These are phyloP conservation scores for Pecoramyces ruminantium DNA, from an alignment of 192 early-diverging fungal species.

Conservation along the genomic window DNA sequence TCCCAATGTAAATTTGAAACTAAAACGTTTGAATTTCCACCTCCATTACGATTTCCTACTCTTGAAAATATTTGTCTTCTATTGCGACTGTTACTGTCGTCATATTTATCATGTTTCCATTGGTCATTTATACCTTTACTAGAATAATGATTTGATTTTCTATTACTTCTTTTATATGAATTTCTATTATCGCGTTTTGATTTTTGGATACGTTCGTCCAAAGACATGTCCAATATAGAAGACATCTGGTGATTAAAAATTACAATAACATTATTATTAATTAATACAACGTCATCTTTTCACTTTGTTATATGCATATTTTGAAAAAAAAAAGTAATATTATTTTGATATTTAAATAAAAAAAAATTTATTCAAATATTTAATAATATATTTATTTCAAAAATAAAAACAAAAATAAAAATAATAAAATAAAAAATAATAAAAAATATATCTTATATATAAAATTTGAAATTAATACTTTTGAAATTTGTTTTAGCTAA, in stretches of 20 bases:
- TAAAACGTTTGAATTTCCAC: neutral
- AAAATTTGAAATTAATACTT: no score
- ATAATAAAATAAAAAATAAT: no score
- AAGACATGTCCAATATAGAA: neutral
- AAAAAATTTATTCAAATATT: no score
- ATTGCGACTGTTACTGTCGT: neutral
- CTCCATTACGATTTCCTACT: neutral
- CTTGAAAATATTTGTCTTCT: neutral
- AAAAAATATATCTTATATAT: no score
- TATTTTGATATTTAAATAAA: no score
- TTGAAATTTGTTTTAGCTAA: no score
- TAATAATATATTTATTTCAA: no score
- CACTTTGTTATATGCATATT: no score
- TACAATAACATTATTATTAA: no score
- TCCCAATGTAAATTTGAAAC: neutral
- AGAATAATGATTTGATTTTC: neutral
- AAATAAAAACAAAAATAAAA: no score
- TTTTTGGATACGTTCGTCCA: neutral
- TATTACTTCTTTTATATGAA: neutral
- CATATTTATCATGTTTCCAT: neutral
- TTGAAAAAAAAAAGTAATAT: no score
- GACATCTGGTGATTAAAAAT: neutral
- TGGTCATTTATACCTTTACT: neutral
- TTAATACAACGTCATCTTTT: no score
- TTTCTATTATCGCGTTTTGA: neutral